Percentiles rank a stretch among this genome's conserved stretches.
Conservation (phyloP, 1,139 yeast species). For the Saccharomyces pastorianus region DNA sequence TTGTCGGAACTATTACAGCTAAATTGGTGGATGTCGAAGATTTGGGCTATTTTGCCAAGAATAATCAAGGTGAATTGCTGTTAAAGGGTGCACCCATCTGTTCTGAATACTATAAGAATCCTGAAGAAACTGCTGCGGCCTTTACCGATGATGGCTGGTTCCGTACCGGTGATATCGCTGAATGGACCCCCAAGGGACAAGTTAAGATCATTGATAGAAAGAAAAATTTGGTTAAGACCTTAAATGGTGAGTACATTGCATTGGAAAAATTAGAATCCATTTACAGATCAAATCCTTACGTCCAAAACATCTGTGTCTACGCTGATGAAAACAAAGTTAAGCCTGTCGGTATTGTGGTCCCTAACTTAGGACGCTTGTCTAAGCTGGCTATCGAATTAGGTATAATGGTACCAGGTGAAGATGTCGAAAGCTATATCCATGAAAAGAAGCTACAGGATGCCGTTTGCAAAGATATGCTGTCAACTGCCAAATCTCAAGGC, state of each 20-base stretch:
- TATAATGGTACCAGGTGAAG: neutral
- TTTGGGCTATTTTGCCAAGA: conserved; percentile 84
- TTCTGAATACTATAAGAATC: conserved; percentile 74
- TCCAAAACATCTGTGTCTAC: conserved; percentile 79
- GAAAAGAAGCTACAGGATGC: conserved; percentile 51
- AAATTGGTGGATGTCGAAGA: conserved; percentile 89
- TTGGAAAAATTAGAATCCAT: conserved; percentile 81
- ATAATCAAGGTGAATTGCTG: conserved; percentile 88
- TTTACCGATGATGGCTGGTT: conserved; percentile 81
- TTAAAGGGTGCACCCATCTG: conserved; percentile 69
- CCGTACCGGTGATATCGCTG: conserved; percentile 94
- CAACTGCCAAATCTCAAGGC: conserved; percentile 76
- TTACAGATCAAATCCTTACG: conserved; percentile 76
- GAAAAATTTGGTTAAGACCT: conserved; percentile 92
- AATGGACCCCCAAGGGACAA: conserved; percentile 78
- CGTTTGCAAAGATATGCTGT: conserved; percentile 51
- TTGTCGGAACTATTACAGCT: conserved; percentile 75
- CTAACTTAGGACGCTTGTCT: conserved; percentile 61
- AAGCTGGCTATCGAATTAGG: conserved; percentile 17
- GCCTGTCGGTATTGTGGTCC: conserved; percentile 87
- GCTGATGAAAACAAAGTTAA: conserved; percentile 82
- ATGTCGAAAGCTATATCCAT: conserved; percentile 37
- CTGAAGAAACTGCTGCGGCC: conserved; percentile 69
- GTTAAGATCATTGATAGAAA: conserved; percentile 84
- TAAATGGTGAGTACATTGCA: conserved; percentile 96